Percentiles rank a stretch among this genome's conserved stretches.
Conservation (phyloP, 805 yeast genomes). For the Brettanomyces anomalus region DNA sequence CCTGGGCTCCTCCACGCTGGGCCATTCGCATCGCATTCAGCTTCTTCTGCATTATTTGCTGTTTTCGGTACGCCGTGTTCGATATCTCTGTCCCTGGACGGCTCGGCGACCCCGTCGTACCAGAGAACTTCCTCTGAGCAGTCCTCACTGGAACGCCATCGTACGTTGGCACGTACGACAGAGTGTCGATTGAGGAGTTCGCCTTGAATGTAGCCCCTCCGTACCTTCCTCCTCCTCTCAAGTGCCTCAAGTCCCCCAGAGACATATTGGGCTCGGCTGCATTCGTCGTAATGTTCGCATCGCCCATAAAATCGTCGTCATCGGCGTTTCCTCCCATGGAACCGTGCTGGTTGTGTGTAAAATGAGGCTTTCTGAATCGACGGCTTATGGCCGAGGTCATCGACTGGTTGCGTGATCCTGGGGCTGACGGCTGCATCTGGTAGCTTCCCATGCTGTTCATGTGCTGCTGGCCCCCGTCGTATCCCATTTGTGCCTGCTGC, state of each 20-base stretch:
- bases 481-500: not conserved
- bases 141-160: conserved; percentile 1
- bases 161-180: conserved; percentile 72
- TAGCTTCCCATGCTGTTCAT: conserved; percentile 5
- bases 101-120: too few relatives aligned
- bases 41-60: conserved; percentile 60
- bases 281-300: conserved; percentile 19
- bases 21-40: conserved; percentile 28
- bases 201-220: conserved; percentile 38
- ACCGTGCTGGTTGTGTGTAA: conserved; percentile 17
- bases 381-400: conserved; percentile 27
- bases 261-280: conserved; percentile 35
- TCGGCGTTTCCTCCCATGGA: conserved; percentile 19
- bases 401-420: conserved; percentile 10
- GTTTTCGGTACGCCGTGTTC: conserved; percentile 60
- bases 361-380: conserved; percentile 30
- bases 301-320: conserved; percentile 19
- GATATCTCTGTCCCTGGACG: conserved; percentile 18
- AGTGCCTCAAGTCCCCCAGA: conserved; percentile 54
- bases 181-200: conserved; percentile 24
- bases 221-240: conserved; percentile 61
- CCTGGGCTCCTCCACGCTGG: conserved; percentile 24
- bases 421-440: conserved; percentile 1
- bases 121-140: not conserved
- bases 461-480: conserved; percentile 2